A percentile compares a stretch with the other conserved stretches of the same genome.
phyloP scores from a whole-genome alignment of 805 yeast genomes.

The Yueomyces sinensis region DNA sequence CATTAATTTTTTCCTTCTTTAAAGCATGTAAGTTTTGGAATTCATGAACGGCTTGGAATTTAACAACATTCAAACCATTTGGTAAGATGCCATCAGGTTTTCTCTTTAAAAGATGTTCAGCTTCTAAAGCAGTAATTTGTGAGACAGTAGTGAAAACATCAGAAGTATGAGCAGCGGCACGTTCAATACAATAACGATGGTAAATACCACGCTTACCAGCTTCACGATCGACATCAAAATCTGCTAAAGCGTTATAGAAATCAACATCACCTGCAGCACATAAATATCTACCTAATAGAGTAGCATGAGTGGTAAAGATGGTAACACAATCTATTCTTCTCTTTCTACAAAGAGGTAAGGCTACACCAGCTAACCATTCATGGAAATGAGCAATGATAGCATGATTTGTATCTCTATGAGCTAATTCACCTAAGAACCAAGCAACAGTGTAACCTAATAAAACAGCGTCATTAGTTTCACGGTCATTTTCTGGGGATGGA shows the following conservation, averaged over 20 bases:
- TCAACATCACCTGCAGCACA: slow-evolving; percentile 97
- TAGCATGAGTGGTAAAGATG: slow-evolving; percentile 94
- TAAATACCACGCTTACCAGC: slow-evolving; percentile 97
- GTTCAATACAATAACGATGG: slow-evolving; percentile 91
- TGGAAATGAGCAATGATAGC: slow-evolving; percentile 93
- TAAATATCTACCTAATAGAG: slow-evolving; percentile 82
- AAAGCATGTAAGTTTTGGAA: slow-evolving; percentile 92
- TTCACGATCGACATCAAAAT: slow-evolving; percentile 92
- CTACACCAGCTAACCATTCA: slow-evolving; percentile 98
- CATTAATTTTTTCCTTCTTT: slow-evolving; percentile 83
- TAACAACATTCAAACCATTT: slow-evolving; percentile 88
- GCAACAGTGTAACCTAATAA: slow-evolving; percentile 87
- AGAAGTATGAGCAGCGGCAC: slow-evolving; percentile 91
- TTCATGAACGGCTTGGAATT: slow-evolving; percentile 95
- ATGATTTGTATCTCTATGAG: slow-evolving; percentile 67
- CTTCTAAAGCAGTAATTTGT: slow-evolving; percentile 92
- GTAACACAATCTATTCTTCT: slow-evolving; percentile 89
- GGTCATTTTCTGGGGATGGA: slow-evolving; percentile 83
- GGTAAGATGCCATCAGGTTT: slow-evolving; percentile 98
- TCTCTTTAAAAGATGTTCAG: slow-evolving; percentile 83
- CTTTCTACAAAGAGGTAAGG: slow-evolving; percentile 82
- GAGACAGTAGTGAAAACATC: slow-evolving; percentile 97
- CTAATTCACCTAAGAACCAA: slow-evolving; percentile 93
- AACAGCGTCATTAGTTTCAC: slow-evolving; percentile 85
- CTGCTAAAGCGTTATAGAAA: slow-evolving; percentile 79